Conservation (phyloP, 257 asterid genomes). For the Gynochthodes officinalis region DNA sequence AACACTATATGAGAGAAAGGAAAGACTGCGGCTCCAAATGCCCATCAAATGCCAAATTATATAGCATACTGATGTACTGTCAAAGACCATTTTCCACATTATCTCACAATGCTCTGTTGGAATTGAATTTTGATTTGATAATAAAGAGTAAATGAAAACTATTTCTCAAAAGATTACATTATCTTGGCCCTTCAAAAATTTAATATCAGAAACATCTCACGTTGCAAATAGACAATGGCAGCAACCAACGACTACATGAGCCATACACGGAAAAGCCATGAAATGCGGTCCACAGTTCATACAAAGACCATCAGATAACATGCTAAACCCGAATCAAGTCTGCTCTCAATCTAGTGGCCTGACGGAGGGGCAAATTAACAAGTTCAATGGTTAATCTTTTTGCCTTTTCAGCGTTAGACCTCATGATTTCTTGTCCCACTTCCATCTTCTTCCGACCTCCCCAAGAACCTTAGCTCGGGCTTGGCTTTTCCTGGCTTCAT, state of each 20-base stretch:
- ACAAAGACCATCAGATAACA: not conserved
- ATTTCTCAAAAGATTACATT: not conserved
- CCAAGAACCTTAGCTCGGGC: constrained; percentile 69
- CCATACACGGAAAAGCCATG: not conserved
- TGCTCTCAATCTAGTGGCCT: not conserved
- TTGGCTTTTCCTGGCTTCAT: constrained; percentile 81
- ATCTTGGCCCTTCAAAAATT: not conserved
- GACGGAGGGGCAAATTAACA: not conserved
- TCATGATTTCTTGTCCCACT: constrained; percentile 55
- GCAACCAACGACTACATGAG: not conserved
- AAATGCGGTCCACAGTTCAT: not conserved
- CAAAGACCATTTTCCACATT: not conserved
- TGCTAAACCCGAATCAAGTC: not conserved
- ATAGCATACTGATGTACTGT: not conserved
- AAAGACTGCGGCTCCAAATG: not conserved
- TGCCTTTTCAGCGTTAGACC: not conserved
- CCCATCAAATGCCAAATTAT: not conserved
- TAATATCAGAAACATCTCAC: not conserved
- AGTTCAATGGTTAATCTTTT: not conserved
- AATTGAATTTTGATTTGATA: not conserved
- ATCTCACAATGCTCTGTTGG: not conserved
- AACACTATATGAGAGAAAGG: not conserved
- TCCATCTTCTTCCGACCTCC: constrained; percentile 87
- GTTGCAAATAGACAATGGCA: not conserved
- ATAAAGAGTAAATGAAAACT: not conserved